phyloP scores from a whole-genome alignment of 768 basidiomycete genomes.

The Pisolithus tinctorius region DNA sequence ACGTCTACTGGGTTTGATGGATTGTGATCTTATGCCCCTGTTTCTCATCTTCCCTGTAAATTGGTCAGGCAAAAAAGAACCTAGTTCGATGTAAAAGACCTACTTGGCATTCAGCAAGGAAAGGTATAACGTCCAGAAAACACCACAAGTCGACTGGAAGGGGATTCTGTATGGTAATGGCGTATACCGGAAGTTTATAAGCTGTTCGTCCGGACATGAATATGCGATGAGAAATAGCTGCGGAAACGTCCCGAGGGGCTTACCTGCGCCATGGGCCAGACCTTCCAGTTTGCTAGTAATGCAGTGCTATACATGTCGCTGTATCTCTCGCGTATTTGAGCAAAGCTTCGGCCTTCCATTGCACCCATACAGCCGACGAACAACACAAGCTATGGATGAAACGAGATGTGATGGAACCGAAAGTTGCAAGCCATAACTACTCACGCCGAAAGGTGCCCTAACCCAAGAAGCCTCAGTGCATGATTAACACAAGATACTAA shows the following conservation, averaged over 20 bases:
- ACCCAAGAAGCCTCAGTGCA: constrained; percentile 6
- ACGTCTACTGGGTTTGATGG: neutral
- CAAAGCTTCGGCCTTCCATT: constrained; percentile 70
- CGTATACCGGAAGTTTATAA: constrained; percentile 82
- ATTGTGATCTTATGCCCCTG: constrained; percentile 37
- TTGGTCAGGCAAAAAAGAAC: neutral
- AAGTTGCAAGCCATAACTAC: constrained; percentile 19
- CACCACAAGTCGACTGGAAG: constrained; percentile 83
- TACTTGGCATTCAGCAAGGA: constrained; percentile 76
- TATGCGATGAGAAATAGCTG: constrained; percentile 1
- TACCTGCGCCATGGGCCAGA: constrained; percentile 78
- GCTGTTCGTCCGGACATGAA: constrained; percentile 28
- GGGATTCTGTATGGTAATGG: constrained; percentile 78
- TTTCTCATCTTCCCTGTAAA: constrained; percentile 45
- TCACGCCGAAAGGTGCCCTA: constrained; percentile 81
- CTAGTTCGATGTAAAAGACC: constrained; percentile 18
- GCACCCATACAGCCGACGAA: constrained; percentile 86
- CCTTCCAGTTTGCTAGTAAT: constrained; percentile 83
- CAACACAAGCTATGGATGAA: constrained; percentile 49
- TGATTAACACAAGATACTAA: neutral
- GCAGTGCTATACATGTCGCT: constrained; percentile 67
- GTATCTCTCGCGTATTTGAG: constrained; percentile 67
- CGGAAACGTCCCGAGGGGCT: neutral
- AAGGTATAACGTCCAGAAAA: constrained; percentile 92
- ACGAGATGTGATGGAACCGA: neutral